These are phyloP conservation scores for Ogataea nonfermentans DNA, from an alignment of 805 yeast species.

Conservation along the genomic window DNA sequence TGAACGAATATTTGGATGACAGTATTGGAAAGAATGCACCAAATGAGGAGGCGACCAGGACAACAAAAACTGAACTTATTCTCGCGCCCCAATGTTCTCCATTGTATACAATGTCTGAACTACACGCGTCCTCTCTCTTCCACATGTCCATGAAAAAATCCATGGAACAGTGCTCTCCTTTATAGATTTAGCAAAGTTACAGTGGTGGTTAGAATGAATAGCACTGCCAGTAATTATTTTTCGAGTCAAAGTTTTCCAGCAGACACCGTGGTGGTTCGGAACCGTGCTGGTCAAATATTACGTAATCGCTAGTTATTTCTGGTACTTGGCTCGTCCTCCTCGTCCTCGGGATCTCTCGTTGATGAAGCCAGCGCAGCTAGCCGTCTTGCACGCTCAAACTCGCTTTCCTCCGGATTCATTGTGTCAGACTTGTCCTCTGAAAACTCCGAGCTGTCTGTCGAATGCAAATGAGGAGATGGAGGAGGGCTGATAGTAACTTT, in stretches of 20 bases:
- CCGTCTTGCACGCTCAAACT: constrained; percentile 31
- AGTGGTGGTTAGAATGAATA: constrained; percentile 13
- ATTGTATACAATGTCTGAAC: constrained; percentile 19
- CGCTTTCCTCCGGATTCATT: constrained; percentile 19
- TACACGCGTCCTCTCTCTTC: constrained; percentile 22
- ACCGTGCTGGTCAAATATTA: constrained; percentile 7
- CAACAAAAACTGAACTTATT: constrained; percentile 62
- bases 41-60: constrained; percentile 52
- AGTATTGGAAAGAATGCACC: constrained; percentile 65
- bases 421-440: constrained; percentile 3
- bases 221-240: neutral
- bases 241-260: too few relatives aligned
- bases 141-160: constrained; percentile 1
- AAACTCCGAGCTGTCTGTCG: neutral
- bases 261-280: too few relatives aligned
- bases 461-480: constrained; percentile 4
- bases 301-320: constrained; percentile 10
- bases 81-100: constrained; percentile 42
- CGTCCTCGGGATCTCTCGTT: constrained; percentile 36
- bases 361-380: constrained; percentile 29
- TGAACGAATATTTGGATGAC: constrained; percentile 55
- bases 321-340: constrained; percentile 30
- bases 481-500: constrained; percentile 19
- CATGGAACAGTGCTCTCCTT: neutral
- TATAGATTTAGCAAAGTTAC: constrained; percentile 5